Percentiles rank a stretch among this genome's conserved stretches.
Evolutionary conservation across 139 green algal genomes (phyloP).

Genomic region (Micractinium conductrix): DNA sequence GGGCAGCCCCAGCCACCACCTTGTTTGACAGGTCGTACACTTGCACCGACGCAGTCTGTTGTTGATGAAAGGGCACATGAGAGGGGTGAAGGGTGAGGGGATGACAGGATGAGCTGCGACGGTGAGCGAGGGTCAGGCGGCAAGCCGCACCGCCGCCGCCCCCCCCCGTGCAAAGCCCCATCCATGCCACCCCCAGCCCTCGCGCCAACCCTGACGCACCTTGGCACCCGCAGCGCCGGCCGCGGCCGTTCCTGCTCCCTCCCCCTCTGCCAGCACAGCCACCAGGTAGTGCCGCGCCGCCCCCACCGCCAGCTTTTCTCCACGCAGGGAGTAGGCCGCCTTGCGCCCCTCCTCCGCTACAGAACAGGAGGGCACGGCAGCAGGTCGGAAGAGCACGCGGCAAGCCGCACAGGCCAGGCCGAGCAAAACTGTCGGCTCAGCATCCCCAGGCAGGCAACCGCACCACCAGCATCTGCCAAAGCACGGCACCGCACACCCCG

Average conservation of each 20-base stretch:
- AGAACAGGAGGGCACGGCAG: not conserved
- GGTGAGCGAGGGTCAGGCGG: not conserved
- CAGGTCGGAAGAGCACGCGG: not conserved
- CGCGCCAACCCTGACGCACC: too few species aligned
- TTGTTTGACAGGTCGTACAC: slow-evolving; percentile 86
- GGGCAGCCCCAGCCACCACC: slow-evolving; percentile 65
- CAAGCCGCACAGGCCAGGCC: not conserved
- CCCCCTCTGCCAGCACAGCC: slow-evolving; percentile 49
- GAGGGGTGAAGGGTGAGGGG: not conserved
- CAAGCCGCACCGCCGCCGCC: too few species aligned
- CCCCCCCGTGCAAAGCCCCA: too few species aligned
- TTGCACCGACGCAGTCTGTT: too few species aligned
- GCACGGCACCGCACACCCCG: not conserved
- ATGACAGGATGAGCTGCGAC: not conserved
- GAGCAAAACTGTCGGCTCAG: not conserved
- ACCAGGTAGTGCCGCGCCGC: slow-evolving; percentile 68
- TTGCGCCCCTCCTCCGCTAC: slow-evolving; percentile 32
- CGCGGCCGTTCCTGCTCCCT: too few species aligned
- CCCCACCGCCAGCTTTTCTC: slow-evolving; percentile 62
- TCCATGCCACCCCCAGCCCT: too few species aligned
- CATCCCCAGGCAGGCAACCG: not conserved
- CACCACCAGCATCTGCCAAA: not conserved
- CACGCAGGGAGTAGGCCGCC: slow-evolving; percentile 14
- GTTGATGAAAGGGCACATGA: not conserved
- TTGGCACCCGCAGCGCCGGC: too few species aligned